Evolutionary conservation across 164 flowering plant species (phyloP), one percentile per base, ranked within the genome.

Genomic region (Dillenia turbinata): DNA sequence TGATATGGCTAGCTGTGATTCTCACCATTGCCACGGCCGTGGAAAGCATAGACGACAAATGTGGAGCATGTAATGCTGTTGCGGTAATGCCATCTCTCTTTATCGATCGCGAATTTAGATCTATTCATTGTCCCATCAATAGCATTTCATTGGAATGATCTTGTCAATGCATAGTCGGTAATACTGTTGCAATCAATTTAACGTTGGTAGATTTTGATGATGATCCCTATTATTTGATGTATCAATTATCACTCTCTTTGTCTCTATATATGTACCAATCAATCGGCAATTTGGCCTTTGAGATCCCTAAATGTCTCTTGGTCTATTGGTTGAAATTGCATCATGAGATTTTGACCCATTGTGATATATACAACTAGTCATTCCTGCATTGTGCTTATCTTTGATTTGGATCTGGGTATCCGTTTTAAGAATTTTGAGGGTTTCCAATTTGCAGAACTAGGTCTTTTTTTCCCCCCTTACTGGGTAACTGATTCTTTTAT

Each of bases 21-120:
- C 59, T 79, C 58, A 57, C 76, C 67, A 48, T 69, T 16, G 46
- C 79, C 47, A 67, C 68, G 9, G 59, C 59, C 5, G 80, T 70
- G 9, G 16, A 66, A 52, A 68, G 75, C 66, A 64, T 90, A 57
- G 96, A 90, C 14, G 92, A 93, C 69, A 90, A 88, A 66, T 90
- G 98, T 58, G 75, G 79, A 17, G 98, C 98, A 62, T 93, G 98
- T 71, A 75, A 71, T 64, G 96, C 93, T 43, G 91, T 93, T 60
- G 90, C 97, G 73, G 97, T 93, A 77, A 53, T 12, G 8, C 43
- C 55, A 48, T 52, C 16, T 60, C 43, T 26, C 43, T 13, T 12
- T 14, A 9, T 58, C 57, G 17, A n/a, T 2, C 56, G 49, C 12
- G 1, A 13, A 52, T 40, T 54, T 13, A 9, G 14, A 8, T 7